phyloP scores from a whole-genome alignment of 768 basidiomycete genomes.

The Lentinula edodes region DNA sequence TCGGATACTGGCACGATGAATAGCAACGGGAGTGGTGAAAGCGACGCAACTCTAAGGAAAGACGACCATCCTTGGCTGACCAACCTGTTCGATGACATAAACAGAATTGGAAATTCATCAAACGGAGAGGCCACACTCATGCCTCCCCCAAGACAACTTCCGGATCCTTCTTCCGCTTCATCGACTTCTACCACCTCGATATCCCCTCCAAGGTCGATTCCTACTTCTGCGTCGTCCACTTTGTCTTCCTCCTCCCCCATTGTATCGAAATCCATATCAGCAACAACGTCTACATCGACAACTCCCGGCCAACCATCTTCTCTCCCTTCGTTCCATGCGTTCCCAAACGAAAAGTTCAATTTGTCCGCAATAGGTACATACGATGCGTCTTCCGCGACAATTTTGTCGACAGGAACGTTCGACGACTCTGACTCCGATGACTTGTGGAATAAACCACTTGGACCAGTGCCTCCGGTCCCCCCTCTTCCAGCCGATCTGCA shows the following conservation, averaged over 20 bases:
- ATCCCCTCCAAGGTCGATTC: neutral
- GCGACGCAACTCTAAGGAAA: constrained; percentile 25
- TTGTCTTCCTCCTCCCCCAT: neutral
- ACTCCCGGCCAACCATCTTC: neutral
- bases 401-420: constrained; percentile 11
- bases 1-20: constrained; percentile 1
- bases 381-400: neutral
- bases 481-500: neutral
- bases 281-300: neutral
- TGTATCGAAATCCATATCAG: neutral
- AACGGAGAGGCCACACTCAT: constrained; percentile 9
- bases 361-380: neutral
- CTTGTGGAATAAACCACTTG: constrained; percentile 39
- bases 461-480: constrained; percentile 18
- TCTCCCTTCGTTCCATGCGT: neutral
- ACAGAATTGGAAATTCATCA: constrained; percentile 5
- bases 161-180: constrained; percentile 2
- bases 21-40: constrained; percentile 5
- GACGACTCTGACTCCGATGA: constrained; percentile 47
- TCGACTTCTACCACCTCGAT: constrained; percentile 1
- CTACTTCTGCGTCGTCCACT: neutral
- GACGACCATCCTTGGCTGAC: constrained; percentile 24
- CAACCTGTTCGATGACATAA: constrained; percentile 14
- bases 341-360: neutral
- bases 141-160: neutral